These are phyloP conservation scores for Otatea glauca DNA, from an alignment of 176 grass and related monocot species.

Conservation along the genomic window DNA sequence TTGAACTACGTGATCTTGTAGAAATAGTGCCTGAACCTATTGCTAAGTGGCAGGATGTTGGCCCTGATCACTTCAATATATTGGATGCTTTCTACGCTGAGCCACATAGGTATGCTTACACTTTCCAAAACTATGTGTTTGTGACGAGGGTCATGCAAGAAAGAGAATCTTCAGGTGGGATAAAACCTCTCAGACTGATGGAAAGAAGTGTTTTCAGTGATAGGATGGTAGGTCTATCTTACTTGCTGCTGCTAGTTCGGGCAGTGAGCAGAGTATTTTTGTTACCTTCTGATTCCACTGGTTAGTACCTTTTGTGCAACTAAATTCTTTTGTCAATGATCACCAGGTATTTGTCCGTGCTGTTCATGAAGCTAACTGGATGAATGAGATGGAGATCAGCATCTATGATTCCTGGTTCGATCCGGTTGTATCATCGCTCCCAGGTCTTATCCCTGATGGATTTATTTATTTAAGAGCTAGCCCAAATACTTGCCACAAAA, in stretches of 20 bases:
- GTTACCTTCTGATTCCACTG: background rate
- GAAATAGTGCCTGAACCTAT: slow-evolving; percentile 96
- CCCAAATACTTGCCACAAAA: slow-evolving; percentile 89
- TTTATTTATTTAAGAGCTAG: slow-evolving; percentile 97
- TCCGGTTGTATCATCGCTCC: slow-evolving; percentile 85
- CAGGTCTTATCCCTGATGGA: slow-evolving; percentile 89
- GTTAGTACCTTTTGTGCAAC: background rate
- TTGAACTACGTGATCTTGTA: slow-evolving; percentile 92
- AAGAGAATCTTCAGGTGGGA: slow-evolving; percentile 83
- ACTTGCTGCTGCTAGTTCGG: slow-evolving; percentile 18
- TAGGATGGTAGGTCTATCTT: slow-evolving; percentile 75
- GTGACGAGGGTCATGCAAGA: slow-evolving; percentile 98
- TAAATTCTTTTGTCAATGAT: slow-evolving; percentile 18
- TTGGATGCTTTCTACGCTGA: slow-evolving; percentile 88
- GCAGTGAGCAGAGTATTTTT: slow-evolving; percentile 5
- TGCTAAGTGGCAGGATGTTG: slow-evolving; percentile 92
- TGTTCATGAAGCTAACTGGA: slow-evolving; percentile 98
- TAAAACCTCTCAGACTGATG: slow-evolving; percentile 98
- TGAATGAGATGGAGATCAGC: slow-evolving; percentile 99
- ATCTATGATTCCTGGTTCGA: slow-evolving; percentile 99
- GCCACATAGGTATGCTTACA: slow-evolving; percentile 93
- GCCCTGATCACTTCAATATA: slow-evolving; percentile 98
- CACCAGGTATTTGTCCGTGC: slow-evolving; percentile 90
- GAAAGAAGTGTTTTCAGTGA: slow-evolving; percentile 99
- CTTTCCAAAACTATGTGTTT: slow-evolving; percentile 99